phyloP scores from a whole-genome alignment of 2,329 filamentous ascomycete species.

The Xylariomycetidae sp. region DNA sequence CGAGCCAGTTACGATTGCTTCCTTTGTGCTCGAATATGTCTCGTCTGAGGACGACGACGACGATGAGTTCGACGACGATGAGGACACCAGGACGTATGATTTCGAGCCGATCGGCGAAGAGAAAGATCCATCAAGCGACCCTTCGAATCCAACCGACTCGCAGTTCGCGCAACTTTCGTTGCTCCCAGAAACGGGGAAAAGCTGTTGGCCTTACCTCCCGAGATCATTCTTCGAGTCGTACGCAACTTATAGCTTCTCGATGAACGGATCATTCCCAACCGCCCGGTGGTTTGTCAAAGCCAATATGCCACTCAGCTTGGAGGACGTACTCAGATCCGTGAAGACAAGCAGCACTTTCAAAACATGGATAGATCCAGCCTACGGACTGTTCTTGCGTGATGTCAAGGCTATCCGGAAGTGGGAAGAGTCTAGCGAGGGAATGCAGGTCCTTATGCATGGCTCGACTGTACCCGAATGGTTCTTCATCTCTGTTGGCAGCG shows the following conservation, averaged over 20 bases:
- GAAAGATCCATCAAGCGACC: too few relatives aligned
- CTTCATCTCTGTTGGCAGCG: conserved; percentile 32
- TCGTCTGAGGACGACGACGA: background rate
- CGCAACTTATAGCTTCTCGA: conserved; percentile 6
- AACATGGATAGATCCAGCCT: conserved; percentile 15
- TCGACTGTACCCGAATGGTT: conserved; percentile 30
- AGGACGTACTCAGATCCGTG: conserved; percentile 16
- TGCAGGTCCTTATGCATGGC: conserved; percentile 26
- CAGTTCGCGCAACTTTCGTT: conserved; percentile 5
- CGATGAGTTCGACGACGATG: conserved; percentile 1
- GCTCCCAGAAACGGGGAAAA: conserved; percentile 4
- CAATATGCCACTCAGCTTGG: conserved; percentile 17
- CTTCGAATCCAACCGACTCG: background rate
- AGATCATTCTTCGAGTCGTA: conserved; percentile 10
- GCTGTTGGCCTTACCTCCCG: conserved; percentile 10
- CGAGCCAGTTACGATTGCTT: conserved; percentile 7
- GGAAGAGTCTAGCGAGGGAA: conserved; percentile 36
- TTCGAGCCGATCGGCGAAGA: conserved; percentile 9
- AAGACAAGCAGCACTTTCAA: conserved; percentile 10
- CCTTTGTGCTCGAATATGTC: background rate
- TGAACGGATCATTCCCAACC: conserved; percentile 9
- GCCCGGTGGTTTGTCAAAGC: conserved; percentile 12
- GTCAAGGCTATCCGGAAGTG: conserved; percentile 36
- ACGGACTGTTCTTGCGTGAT: conserved; percentile 20
- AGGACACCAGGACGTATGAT: conserved; percentile 1